Evolutionary conservation across 768 basidiomycete species (phyloP).

Genomic region (Lactifluus subvellereus): DNA sequence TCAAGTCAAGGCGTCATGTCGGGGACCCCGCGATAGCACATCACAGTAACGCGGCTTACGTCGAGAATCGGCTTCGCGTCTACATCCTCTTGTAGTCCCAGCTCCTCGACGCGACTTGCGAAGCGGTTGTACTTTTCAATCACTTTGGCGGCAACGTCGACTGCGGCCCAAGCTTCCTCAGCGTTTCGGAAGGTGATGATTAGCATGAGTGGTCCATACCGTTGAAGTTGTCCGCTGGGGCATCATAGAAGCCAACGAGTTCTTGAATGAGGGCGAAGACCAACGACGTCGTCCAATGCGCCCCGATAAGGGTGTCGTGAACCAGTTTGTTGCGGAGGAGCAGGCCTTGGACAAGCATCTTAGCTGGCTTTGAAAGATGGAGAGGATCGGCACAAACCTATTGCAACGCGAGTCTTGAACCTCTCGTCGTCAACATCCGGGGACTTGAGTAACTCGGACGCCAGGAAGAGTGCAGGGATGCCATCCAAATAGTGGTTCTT

Average conservation of each 20-base stretch:
- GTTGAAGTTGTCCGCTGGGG: constrained; percentile 37
- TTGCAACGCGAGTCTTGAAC: constrained; percentile 42
- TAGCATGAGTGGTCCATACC: constrained; percentile 32
- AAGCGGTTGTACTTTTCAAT: constrained; percentile 65
- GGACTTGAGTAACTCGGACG: constrained; percentile 40
- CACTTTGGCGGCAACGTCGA: constrained; percentile 39
- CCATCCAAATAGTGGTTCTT: constrained; percentile 76
- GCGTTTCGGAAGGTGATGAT: constrained; percentile 19
- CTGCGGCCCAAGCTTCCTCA: constrained; percentile 31
- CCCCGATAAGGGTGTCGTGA: constrained; percentile 56
- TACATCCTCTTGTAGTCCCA: constrained; percentile 52
- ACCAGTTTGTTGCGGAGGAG: constrained; percentile 61
- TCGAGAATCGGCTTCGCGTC: constrained; percentile 73
- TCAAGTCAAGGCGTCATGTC: constrained; percentile 3
- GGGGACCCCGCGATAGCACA: not conserved
- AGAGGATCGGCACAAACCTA: constrained; percentile 40
- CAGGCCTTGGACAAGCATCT: constrained; percentile 41
- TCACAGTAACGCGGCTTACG: constrained; percentile 41
- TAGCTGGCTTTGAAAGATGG: not conserved
- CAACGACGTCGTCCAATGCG: constrained; percentile 65
- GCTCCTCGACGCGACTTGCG: constrained; percentile 49
- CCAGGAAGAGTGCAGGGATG: constrained; percentile 59
- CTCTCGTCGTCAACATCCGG: constrained; percentile 33
- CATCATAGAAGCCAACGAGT: constrained; percentile 49
- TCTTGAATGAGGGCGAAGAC: constrained; percentile 75